Conservation (phyloP, 2,329 filamentous ascomycete genomes). For the Lachnellula hyalina region DNA sequence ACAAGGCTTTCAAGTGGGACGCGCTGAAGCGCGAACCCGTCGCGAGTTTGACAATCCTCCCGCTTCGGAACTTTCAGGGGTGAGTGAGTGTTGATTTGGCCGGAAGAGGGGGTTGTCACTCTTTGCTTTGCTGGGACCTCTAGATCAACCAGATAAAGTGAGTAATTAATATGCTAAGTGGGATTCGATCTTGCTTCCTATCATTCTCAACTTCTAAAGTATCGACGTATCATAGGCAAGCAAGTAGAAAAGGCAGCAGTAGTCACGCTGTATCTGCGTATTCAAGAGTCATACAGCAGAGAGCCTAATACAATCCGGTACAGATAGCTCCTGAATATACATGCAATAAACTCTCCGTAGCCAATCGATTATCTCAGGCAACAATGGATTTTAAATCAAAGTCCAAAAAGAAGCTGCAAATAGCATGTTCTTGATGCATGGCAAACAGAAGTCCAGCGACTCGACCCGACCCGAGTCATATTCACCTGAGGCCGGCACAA, state of each 20-base stretch:
- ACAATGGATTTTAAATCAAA: constrained; percentile 7
- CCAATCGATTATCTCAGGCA: constrained; percentile 36
- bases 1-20: neutral
- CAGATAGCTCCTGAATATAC: neutral
- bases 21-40: neutral
- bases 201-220: no score
- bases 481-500: no score
- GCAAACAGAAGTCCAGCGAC: no score
- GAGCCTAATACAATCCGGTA: constrained; percentile 10
- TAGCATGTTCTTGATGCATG: no score
- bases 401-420: neutral
- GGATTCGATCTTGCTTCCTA: neutral
- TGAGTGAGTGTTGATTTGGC: neutral
- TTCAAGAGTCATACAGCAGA: constrained; percentile 15
- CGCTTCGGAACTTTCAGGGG: neutral
- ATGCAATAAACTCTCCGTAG: constrained; percentile 1
- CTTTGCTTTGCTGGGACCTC: neutral
- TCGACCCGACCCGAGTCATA: no score
- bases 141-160: no score
- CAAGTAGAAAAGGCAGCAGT: neutral
- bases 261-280: neutral
- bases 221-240: neutral
- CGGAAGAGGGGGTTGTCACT: neutral
- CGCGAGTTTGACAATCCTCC: neutral
- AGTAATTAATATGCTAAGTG: neutral